Evolutionary conservation across 2,329 filamentous ascomycete genomes (phyloP).

Genomic region (Leptosphaerulina australis): DNA sequence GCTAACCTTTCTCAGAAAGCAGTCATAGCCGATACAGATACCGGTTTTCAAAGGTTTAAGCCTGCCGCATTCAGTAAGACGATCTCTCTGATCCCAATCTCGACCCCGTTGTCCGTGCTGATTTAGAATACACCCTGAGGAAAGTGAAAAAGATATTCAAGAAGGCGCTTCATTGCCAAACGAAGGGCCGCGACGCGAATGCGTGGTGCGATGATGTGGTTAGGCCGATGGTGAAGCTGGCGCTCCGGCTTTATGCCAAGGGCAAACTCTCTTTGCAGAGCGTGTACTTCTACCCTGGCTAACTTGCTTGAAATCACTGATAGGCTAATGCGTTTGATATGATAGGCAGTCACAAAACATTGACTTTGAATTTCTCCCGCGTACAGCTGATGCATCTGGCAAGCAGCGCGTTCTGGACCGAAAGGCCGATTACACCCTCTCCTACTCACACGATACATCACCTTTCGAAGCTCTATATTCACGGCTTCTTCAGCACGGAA

Average conservation of each 20-base stretch:
- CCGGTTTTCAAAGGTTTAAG: no score
- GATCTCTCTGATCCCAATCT: no score
- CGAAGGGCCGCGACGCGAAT: slow-evolving; percentile 25
- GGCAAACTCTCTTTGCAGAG: slow-evolving; percentile 24
- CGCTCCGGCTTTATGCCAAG: slow-evolving; percentile 23
- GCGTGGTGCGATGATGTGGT: slow-evolving; percentile 28
- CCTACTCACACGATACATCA: slow-evolving; percentile 25
- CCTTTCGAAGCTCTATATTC: slow-evolving; percentile 24
- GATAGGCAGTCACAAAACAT: slow-evolving; percentile 27
- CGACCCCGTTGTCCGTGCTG: no score
- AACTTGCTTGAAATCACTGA: neutral
- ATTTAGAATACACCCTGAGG: neutral
- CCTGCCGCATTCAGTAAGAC: no score
- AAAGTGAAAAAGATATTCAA: slow-evolving; percentile 25
- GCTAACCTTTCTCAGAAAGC: no score
- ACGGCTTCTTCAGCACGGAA: slow-evolving; percentile 17
- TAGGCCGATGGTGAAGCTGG: slow-evolving; percentile 25
- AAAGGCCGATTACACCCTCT: slow-evolving; percentile 27
- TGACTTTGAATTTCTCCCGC: slow-evolving; percentile 6
- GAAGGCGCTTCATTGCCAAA: slow-evolving; percentile 24
- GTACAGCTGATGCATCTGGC: neutral
- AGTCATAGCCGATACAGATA: no score
- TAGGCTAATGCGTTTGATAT: no score
- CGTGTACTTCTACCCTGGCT: slow-evolving; percentile 18
- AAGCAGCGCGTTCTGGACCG: slow-evolving; percentile 15